phyloP scores from a whole-genome alignment of 345 rosid genomes.

The Hibiscus syriacus region DNA sequence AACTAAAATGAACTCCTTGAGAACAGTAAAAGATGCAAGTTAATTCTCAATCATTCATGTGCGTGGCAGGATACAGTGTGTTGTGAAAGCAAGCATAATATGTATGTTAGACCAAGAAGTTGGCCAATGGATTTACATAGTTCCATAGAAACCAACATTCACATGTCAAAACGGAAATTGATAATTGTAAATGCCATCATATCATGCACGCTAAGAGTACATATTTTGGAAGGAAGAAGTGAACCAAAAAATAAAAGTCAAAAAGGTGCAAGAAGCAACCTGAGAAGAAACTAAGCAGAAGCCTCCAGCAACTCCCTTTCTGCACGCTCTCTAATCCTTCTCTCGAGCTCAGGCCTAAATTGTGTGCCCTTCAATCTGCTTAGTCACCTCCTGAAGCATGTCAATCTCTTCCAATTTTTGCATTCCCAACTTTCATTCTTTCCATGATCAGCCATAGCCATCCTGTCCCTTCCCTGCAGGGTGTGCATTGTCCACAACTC shows the following conservation, averaged over 20 bases:
- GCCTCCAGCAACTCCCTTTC: constrained; percentile 87
- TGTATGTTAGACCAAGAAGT: no score
- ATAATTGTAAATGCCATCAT: not conserved
- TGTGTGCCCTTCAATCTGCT: constrained; percentile 99
- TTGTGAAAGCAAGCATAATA: not conserved
- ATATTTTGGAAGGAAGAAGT: not conserved
- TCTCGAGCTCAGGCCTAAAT: constrained; percentile 97
- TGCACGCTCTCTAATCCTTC: constrained; percentile 83
- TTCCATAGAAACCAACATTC: not conserved
- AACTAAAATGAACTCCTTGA: not conserved
- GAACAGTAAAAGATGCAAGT: not conserved
- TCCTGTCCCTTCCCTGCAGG: constrained; percentile 95
- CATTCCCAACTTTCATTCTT: constrained; percentile 90
- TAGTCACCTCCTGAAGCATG: constrained; percentile 93
- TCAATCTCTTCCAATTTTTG: constrained; percentile 31
- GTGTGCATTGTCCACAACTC: constrained; percentile 98
- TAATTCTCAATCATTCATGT: not conserved
- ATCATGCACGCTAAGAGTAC: not conserved
- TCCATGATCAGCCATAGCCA: constrained; percentile 99
- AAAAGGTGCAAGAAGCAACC: constrained; percentile 2
- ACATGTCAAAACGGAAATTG: not conserved
- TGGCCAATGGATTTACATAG: not conserved
- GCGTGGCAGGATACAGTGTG: not conserved
- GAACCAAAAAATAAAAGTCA: not conserved
- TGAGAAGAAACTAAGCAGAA: constrained; percentile 47